These are phyloP conservation scores for Hemerocallis citrina DNA, from an alignment of 106 monocot genomes.

Conservation along the genomic window DNA sequence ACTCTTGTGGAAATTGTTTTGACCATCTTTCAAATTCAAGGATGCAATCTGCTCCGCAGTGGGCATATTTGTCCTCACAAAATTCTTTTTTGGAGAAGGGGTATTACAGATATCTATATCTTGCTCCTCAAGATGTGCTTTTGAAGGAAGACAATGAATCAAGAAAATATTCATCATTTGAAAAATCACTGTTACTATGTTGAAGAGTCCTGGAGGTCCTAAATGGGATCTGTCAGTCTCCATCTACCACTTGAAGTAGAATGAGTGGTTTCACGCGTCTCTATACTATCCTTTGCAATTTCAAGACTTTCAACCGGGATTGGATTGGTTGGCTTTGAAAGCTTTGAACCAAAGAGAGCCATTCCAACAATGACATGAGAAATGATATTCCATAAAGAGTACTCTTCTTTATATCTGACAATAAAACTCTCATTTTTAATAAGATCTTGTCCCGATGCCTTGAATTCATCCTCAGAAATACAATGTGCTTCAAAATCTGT, in stretches of 20 bases:
- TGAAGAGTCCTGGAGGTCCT: slow-evolving; percentile 52
- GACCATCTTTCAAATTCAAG: slow-evolving; percentile 78
- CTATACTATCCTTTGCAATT: slow-evolving; percentile 14
- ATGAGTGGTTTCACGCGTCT: slow-evolving; percentile 24
- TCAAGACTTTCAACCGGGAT: slow-evolving; percentile 47
- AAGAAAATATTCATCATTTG: slow-evolving; percentile 56
- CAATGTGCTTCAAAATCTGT: slow-evolving; percentile 61
- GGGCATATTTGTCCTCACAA: slow-evolving; percentile 66
- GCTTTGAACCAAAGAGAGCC: slow-evolving; percentile 58
- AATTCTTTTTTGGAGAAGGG: slow-evolving; percentile 49
- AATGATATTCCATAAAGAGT: slow-evolving; percentile 60
- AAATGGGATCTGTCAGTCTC: slow-evolving; percentile 86
- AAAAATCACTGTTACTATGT: slow-evolving; percentile 30
- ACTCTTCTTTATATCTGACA: slow-evolving; percentile 54
- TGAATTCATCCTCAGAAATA: slow-evolving; percentile 59
- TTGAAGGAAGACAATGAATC: slow-evolving; percentile 49
- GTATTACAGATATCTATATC: slow-evolving; percentile 9
- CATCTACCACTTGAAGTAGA: slow-evolving; percentile 37
- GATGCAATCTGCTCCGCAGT: slow-evolving; percentile 78
- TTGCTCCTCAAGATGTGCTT: slow-evolving; percentile 35
- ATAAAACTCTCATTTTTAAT: slow-evolving; percentile 71
- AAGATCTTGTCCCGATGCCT: slow-evolving; percentile 47
- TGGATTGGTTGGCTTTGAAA: slow-evolving; percentile 44
- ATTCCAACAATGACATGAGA: slow-evolving; percentile 71
- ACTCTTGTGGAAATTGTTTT: slow-evolving; percentile 80